Evolutionary conservation across 805 yeast genomes (phyloP).

Genomic region (Metschnikowia lochheadii): DNA sequence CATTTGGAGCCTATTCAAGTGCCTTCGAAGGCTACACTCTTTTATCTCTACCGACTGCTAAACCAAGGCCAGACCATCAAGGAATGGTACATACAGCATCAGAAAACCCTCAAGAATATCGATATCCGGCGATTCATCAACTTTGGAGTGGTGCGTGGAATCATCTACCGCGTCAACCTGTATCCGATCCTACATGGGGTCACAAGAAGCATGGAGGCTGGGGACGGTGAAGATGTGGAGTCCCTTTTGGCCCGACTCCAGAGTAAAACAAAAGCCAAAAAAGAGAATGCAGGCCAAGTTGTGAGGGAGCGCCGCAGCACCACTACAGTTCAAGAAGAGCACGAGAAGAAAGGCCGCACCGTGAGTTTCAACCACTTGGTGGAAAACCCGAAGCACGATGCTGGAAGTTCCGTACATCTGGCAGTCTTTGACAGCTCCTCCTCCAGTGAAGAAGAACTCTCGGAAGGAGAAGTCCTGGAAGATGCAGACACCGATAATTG

Average conservation of each 20-base stretch:
- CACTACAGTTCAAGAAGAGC: slow-evolving; percentile 11
- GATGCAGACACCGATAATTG: slow-evolving; percentile 5
- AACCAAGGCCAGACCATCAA: slow-evolving; percentile 73
- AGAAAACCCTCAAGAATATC: slow-evolving; percentile 52
- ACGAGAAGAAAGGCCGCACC: slow-evolving; percentile 23
- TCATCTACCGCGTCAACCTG: slow-evolving; percentile 75
- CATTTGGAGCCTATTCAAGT: slow-evolving; percentile 21
- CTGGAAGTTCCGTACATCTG: slow-evolving; percentile 9
- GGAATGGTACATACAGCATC: slow-evolving; percentile 77
- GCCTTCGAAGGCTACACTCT: slow-evolving; percentile 64
- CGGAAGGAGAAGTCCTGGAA: background rate
- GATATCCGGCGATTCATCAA: slow-evolving; percentile 82
- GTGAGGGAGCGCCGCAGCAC: background rate
- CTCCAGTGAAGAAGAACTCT: slow-evolving; percentile 9
- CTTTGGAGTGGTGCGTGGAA: slow-evolving; percentile 79
- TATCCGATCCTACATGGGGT: slow-evolving; percentile 58
- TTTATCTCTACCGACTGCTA: slow-evolving; percentile 70
- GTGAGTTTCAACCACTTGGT: slow-evolving; percentile 33
- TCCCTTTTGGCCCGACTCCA: slow-evolving; percentile 11
- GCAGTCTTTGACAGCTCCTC: slow-evolving; percentile 16
- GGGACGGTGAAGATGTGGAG: slow-evolving; percentile 10
- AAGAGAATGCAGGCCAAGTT: background rate
- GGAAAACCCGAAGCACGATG: slow-evolving; percentile 7
- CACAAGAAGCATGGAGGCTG: slow-evolving; percentile 33
- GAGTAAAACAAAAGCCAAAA: slow-evolving; percentile 3